These are phyloP conservation scores for Cyclostephanos invisitatus DNA, from an alignment of 108 stramenopile genomes.

Conservation along the genomic window DNA sequence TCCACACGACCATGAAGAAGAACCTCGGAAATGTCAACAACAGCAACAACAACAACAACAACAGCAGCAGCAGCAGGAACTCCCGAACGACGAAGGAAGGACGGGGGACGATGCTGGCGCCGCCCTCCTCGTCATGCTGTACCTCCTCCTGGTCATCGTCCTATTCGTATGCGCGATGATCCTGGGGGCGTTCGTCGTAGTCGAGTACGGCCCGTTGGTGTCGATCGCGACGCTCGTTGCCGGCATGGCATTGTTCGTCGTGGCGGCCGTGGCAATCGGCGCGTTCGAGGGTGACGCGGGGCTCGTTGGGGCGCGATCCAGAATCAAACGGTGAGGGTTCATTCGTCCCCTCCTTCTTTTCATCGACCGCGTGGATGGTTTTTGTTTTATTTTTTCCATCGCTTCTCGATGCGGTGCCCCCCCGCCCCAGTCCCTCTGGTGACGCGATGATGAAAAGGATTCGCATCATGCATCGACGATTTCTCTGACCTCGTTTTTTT, in stretches of 20 bases:
- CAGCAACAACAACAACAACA: not conserved
- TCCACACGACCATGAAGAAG: not conserved
- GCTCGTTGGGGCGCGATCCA: conserved; percentile 20
- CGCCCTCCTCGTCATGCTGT: conserved; percentile 33
- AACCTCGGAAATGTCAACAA: not conserved
- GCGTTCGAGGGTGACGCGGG: conserved; percentile 21
- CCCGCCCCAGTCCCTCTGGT: no score
- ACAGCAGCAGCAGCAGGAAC: not conserved
- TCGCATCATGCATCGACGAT: no score
- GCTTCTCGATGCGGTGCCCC: no score
- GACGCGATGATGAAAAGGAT: no score
- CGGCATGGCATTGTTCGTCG: conserved; percentile 7
- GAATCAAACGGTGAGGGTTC: conserved; percentile 20
- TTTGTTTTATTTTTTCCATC: no score
- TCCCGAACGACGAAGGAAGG: not conserved
- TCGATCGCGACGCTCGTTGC: conserved; percentile 18
- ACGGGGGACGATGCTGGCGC: not conserved
- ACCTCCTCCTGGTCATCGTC: conserved; percentile 26
- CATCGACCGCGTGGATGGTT: no score
- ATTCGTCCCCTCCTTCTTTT: no score
- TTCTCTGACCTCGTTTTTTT: no score
- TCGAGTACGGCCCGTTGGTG: conserved; percentile 30
- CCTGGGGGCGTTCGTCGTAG: conserved; percentile 14
- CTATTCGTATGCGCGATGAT: conserved; percentile 15
- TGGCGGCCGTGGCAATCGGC: conserved; percentile 15